Percentiles rank a stretch among this genome's conserved stretches.
Conservation (phyloP, 768 basidiomycete genomes). For the Tubosaeta sp. region DNA sequence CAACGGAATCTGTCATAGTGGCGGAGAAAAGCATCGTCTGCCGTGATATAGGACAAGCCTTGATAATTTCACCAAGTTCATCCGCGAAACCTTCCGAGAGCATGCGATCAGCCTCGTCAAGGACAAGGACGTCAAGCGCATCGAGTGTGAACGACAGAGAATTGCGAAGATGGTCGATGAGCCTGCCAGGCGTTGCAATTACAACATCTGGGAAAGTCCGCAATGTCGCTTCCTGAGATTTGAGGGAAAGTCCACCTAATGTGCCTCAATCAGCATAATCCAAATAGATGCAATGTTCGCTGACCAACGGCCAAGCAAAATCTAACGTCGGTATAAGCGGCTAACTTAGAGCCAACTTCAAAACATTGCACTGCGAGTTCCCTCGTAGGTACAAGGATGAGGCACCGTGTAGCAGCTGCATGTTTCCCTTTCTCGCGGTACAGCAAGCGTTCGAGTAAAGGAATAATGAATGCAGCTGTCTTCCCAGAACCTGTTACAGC, state of each 20-base stretch:
- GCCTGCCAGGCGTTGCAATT: slow-evolving; percentile 94
- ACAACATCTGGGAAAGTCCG: slow-evolving; percentile 89
- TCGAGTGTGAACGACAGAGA: slow-evolving; percentile 92
- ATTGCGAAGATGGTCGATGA: slow-evolving; percentile 97
- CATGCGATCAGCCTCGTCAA: slow-evolving; percentile 99
- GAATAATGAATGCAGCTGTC: slow-evolving; percentile 95
- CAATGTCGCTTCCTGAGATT: slow-evolving; percentile 83
- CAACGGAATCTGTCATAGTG: slow-evolving; percentile 97
- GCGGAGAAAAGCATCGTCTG: slow-evolving; percentile 99
- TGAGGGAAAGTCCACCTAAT: slow-evolving; percentile 86
- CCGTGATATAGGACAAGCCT: slow-evolving; percentile 78
- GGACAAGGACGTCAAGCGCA: slow-evolving; percentile 85
- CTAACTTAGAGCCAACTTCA: slow-evolving; percentile 83
- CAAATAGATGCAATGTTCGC: slow-evolving; percentile 12
- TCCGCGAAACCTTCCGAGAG: slow-evolving; percentile 93
- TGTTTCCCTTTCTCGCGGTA: slow-evolving; percentile 89
- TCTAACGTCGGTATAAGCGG: slow-evolving; percentile 82
- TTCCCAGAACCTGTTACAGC: slow-evolving; percentile 98
- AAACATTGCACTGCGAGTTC: slow-evolving; percentile 96
- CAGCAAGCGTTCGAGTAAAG: slow-evolving; percentile 86
- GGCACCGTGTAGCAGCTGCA: slow-evolving; percentile 82
- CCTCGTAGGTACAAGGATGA: slow-evolving; percentile 90
- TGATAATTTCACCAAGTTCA: slow-evolving; percentile 91
- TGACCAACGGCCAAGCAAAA: slow-evolving; percentile 91
- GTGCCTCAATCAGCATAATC: slow-evolving; percentile 5